Base-by-base conservation (phyloP, 306 rosid species). In the Cyclanthera cordifolia region DNA sequence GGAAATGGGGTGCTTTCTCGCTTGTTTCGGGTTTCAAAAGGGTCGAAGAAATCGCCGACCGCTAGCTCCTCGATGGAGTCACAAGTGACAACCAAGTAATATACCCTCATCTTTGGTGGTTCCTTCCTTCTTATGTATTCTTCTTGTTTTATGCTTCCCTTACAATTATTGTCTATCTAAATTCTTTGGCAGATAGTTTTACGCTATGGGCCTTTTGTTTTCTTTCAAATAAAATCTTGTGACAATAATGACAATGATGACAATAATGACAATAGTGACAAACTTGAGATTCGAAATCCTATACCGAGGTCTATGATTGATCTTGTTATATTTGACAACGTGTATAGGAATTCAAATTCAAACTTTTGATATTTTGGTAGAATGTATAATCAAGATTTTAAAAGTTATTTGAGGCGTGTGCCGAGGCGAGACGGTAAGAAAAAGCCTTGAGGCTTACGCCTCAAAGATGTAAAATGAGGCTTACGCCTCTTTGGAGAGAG, bases 1-100 rank as follows among this genome's bases (percentile, higher is more conserved):
- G 4, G 37, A 87, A n/a, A n/a, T 87, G 99, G 96, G 94, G 67
- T 93, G 96, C 48, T 93, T 93, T 72, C 90, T 90, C 50, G 85
- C 75, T 56, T 90, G 96, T 74, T 87, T 93, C 59, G 88, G 90
- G 49, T 74, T 90, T 24, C 72, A 91, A 32, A 79, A 82, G 77
- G 86, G 85, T 65, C 73, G 85, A 47, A 90, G 25, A 6, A 15
- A 72, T 69, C 82, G 87, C 7, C 81, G 83, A 78, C 78, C 82
- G 75, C 73, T 84, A 3, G 69, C 78, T n/a, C n/a, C n/a, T n/a
- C 21, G 72, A 78, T 69, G 79, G 80, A 63, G 79, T 82, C 74
- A 55, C 72, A 15, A 69, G 79, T 27, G 65, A 55, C 24, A 32
- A 69, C 79, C 87, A 81, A 53, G 96, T 87, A 79, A 75, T 5